Conservation (phyloP, 768 basidiomycete genomes). For the Polyporus arcularius region DNA sequence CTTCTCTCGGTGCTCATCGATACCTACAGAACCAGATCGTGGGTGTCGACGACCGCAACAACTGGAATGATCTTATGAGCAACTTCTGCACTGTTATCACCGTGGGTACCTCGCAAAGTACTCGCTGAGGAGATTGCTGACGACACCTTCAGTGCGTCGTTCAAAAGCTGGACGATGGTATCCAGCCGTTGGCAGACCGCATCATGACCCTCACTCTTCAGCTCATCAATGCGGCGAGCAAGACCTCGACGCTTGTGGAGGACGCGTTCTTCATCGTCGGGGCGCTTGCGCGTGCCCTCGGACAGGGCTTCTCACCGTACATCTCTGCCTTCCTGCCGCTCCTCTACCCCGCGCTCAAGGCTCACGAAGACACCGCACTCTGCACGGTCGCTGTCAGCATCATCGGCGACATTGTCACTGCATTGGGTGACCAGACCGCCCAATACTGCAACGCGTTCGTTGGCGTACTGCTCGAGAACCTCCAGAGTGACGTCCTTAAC, state of each 20-base stretch:
- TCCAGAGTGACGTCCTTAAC: slow-evolving; percentile 88
- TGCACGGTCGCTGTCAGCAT: slow-evolving; percentile 96
- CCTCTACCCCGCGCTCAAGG: slow-evolving; percentile 86
- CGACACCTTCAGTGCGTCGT: slow-evolving; percentile 62
- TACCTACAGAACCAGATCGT: slow-evolving; percentile 80
- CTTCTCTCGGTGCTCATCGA: not conserved
- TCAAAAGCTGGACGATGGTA: slow-evolving; percentile 79
- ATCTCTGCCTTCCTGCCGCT: slow-evolving; percentile 83
- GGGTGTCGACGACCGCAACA: slow-evolving; percentile 94
- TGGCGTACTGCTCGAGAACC: slow-evolving; percentile 86
- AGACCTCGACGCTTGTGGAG: slow-evolving; percentile 92
- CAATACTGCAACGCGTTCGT: slow-evolving; percentile 90
- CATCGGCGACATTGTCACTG: slow-evolving; percentile 95
- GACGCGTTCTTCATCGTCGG: slow-evolving; percentile 96
- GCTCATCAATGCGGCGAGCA: slow-evolving; percentile 84
- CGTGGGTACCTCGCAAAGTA: slow-evolving; percentile 45
- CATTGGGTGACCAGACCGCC: slow-evolving; percentile 79
- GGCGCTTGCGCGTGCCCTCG: slow-evolving; percentile 71
- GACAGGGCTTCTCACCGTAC: slow-evolving; percentile 78
- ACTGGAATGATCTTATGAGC: slow-evolving; percentile 98
- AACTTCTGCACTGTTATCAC: slow-evolving; percentile 91
- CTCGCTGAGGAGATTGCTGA: not conserved
- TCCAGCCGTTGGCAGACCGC: slow-evolving; percentile 87
- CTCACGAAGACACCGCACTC: slow-evolving; percentile 93
- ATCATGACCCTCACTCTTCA: slow-evolving; percentile 92